These are phyloP conservation scores for Nannochloropsis limnetica DNA, from an alignment of 352 stramenopile genomes.

Conservation along the genomic window DNA sequence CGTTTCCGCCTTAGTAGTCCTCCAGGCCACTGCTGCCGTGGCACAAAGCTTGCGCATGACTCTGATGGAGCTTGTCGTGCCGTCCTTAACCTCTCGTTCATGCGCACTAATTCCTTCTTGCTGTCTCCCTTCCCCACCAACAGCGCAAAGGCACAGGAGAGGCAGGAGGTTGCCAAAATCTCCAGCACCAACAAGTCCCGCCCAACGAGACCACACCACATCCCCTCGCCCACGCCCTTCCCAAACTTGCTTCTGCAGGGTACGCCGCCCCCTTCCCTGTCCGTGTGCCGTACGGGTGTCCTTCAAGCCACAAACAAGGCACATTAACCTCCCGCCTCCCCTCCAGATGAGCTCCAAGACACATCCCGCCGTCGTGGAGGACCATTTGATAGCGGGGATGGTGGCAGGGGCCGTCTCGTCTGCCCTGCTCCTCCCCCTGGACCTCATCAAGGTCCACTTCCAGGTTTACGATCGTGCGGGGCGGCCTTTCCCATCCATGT, in stretches of 20 bases:
- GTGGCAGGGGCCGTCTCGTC: slow-evolving; percentile 51
- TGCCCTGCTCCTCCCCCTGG: slow-evolving; percentile 81
- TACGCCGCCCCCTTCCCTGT: not conserved
- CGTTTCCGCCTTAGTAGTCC: too few relatives aligned
- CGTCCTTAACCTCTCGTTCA: not conserved
- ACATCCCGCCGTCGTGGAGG: not conserved
- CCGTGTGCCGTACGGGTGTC: not conserved
- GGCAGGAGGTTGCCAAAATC: not conserved
- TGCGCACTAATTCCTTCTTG: not conserved
- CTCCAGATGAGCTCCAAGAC: not conserved
- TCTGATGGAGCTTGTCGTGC: not conserved
- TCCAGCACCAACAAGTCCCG: too few relatives aligned
- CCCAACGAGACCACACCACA: not conserved
- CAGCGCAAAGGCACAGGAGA: not conserved
- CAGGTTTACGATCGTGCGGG: slow-evolving; percentile 68
- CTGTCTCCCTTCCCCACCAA: not conserved
- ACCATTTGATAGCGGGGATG: slow-evolving; percentile 54
- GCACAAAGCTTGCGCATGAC: not conserved
- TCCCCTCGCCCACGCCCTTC: not conserved
- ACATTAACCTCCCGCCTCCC: too few relatives aligned
- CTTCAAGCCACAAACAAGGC: too few relatives aligned
- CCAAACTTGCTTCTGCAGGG: not conserved
- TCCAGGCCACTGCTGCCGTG: too few relatives aligned
- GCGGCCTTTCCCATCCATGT: slow-evolving; percentile 47
- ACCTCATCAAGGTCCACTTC: slow-evolving; percentile 92